Base-by-base conservation (phyloP, 805 yeast species). In the Grigorovia humatica region DNA sequence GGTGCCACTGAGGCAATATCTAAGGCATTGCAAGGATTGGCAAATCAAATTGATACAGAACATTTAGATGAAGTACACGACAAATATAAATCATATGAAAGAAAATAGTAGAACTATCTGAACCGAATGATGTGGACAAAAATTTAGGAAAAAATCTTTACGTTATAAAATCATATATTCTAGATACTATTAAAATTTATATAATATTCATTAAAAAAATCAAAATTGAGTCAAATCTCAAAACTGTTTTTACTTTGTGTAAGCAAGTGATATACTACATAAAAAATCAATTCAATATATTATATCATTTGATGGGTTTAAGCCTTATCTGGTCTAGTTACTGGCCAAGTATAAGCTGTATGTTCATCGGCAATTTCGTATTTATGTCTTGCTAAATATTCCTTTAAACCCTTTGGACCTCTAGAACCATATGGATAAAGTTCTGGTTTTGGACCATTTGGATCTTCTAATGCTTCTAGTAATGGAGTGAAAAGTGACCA, bases 401-500 rank as follows among this genome's bases (percentile, higher is more conserved):
- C 71, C 53, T 73, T 74, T 64, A 89, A 76, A 23, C 72, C 74
- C 51, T 70, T 70, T 48, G 99, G 98, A 45, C 96, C 96, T 68
- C 95, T 84, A 20, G 95, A 80, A 32, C 98, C 98, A 68, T 93
- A 91, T 15, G 91, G 78, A 67, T 91, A 91, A 46, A 74, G 65
- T 27, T 72, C 69, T 48, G 93, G 90, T 18, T 68, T 60, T 53
- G 93, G 91, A 49, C 80, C 84, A 50, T 81, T 70, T 48, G 79
- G 75, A 47, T 82, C 76, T 71, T 91, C 98, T 53, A 93, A 74
- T 68, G 79, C 76, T 55, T 93, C 74, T 65, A 93, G 78, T 59
- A 93, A 74, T 17, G 98, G 98, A 18, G 98, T 93, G 75, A 91
- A 93, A 53, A 93, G 74, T 59, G 77, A 77, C 99, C 99, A 93